These are phyloP conservation scores for Acacia melanoxylon DNA, from an alignment of 306 rosid species.

Conservation along the genomic window DNA sequence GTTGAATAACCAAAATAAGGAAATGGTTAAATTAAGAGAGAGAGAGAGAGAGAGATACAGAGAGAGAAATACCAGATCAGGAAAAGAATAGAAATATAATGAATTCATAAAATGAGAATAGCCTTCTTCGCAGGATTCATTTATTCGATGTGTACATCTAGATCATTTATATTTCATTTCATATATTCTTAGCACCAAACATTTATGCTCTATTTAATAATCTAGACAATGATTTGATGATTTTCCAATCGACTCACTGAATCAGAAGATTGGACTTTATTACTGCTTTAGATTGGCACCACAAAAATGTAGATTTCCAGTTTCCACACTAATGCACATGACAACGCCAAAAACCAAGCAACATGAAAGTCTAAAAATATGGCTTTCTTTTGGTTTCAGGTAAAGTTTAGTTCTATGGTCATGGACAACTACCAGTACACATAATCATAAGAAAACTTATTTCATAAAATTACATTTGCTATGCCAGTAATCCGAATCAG, in stretches of 20 bases:
- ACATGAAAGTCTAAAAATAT: conserved; percentile 3
- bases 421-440: background rate
- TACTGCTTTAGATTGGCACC: conserved; percentile 8
- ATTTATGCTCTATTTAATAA: conserved; percentile 14
- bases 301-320: background rate
- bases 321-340: background rate
- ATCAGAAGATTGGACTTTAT: conserved; percentile 1
- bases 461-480: background rate
- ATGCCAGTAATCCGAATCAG: background rate
- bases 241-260: conserved; percentile 1
- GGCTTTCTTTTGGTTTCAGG: conserved; percentile 11
- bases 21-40: background rate
- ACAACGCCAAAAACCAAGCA: conserved; percentile 5
- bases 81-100: conserved; percentile 7
- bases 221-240: background rate
- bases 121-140: background rate
- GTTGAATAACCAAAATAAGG: conserved; percentile 13
- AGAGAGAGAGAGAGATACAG: background rate
- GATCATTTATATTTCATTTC: background rate
- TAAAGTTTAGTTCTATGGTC: conserved; percentile 7
- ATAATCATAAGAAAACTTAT: conserved; percentile 20
- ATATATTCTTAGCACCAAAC: conserved; percentile 6
- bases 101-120: background rate
- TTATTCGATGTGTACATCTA: background rate
- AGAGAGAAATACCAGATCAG: background rate